Percentiles rank a stretch among this genome's conserved stretches.
Evolutionary conservation across 768 basidiomycete species (phyloP).

Genomic region (Antrodiella citrinella): DNA sequence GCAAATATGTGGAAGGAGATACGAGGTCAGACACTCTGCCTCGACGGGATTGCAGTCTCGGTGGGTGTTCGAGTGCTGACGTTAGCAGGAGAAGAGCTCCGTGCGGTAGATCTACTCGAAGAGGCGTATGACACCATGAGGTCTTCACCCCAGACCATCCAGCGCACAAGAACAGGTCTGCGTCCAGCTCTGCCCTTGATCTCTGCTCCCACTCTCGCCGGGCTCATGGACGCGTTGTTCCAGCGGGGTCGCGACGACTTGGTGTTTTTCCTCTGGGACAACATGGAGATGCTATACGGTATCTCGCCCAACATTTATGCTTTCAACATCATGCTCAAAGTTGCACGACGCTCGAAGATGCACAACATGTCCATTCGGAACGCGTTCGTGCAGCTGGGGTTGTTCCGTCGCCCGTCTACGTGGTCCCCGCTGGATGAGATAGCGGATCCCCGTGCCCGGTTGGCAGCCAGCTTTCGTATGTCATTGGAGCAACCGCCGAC

Average conservation of each 20-base stretch:
- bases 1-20: too few species aligned
- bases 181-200: too few species aligned
- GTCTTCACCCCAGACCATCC: too few species aligned
- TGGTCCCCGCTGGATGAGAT: slow-evolving; percentile 2
- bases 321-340: slow-evolving; percentile 52
- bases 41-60: too few species aligned
- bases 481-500: slow-evolving; percentile 20
- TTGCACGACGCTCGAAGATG: slow-evolving; percentile 44
- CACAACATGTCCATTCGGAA: slow-evolving; percentile 45
- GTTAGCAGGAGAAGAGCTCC: too few species aligned
- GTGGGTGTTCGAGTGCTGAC: too few species aligned
- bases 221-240: slow-evolving; percentile 28
- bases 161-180: too few species aligned
- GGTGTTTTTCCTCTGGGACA: slow-evolving; percentile 62
- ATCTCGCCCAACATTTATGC: slow-evolving; percentile 46
- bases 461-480: slow-evolving; percentile 22
- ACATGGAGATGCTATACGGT: slow-evolving; percentile 50
- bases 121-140: too few species aligned
- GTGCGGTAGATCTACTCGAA: too few species aligned
- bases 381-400: slow-evolving; percentile 40
- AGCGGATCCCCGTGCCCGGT: slow-evolving; percentile 7
- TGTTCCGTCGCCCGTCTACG: slow-evolving; percentile 32
- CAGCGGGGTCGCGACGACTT: slow-evolving; percentile 51
- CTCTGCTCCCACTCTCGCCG: too few species aligned
- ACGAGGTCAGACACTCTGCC: too few species aligned